Evolutionary conservation across 169 alveolate genomes (phyloP).

Genomic region (Cryptosporidium bovis): DNA sequence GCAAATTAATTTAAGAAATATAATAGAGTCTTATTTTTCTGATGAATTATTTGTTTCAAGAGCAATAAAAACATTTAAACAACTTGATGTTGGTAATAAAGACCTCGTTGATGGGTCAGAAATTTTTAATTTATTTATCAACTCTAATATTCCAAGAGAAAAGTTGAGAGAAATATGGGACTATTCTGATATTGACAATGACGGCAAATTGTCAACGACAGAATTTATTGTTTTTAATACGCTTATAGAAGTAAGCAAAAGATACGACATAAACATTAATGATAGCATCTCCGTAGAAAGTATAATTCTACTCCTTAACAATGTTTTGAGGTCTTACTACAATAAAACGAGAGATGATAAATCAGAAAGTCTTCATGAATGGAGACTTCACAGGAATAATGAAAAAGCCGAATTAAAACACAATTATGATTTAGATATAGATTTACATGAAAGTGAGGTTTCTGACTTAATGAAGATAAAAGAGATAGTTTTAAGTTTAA

Average conservation of each 20-base stretch:
- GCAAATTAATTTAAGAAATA: neutral
- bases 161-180: constrained; percentile 38
- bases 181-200: constrained; percentile 45
- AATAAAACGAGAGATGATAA: neutral
- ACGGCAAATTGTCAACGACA: constrained; percentile 24
- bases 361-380: neutral
- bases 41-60: constrained; percentile 7
- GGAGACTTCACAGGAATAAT: neutral
- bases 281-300: constrained; percentile 9
- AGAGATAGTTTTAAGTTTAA: neutral
- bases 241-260: neutral
- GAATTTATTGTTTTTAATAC: constrained; percentile 50
- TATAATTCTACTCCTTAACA: neutral
- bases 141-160: constrained; percentile 6
- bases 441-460: constrained; percentile 1
- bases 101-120: constrained; percentile 28
- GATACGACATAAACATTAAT: neutral
- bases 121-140: constrained; percentile 14
- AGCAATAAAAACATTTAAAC: constrained; percentile 5
- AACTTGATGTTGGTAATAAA: neutral
- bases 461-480: constrained; percentile 1
- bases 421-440: constrained; percentile 1
- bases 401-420: neutral
- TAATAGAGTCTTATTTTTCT: constrained; percentile 32
- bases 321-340: neutral